These are phyloP conservation scores for Pueraria montana DNA, from an alignment of 306 rosid genomes.

Conservation along the genomic window DNA sequence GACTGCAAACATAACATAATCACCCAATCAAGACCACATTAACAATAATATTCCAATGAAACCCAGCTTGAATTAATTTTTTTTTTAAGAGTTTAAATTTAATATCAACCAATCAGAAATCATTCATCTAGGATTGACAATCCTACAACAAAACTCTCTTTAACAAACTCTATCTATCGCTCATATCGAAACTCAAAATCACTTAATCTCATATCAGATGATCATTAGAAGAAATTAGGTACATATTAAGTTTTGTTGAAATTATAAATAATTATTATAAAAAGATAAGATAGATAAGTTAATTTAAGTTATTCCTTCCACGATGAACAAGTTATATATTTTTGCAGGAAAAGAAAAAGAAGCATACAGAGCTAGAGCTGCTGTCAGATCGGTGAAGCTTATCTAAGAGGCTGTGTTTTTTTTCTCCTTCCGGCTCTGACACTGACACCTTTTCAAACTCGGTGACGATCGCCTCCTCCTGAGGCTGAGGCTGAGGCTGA, in stretches of 20 bases:
- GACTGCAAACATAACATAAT: constrained; percentile 58
- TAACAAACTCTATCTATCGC: too few species aligned
- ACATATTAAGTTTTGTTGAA: too few species aligned
- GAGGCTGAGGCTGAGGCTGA: neutral
- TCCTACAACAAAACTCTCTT: too few species aligned
- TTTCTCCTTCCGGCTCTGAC: constrained; percentile 56
- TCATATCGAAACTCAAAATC: too few species aligned
- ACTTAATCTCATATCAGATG: too few species aligned
- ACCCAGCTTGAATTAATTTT: too few species aligned
- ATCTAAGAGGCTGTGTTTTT: constrained; percentile 56
- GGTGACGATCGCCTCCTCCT: constrained; percentile 48
- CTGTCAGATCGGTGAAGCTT: constrained; percentile 60
- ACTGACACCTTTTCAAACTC: constrained; percentile 59
- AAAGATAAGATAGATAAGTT: neutral
- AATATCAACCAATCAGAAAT: too few species aligned
- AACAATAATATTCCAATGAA: too few species aligned
- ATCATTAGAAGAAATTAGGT: too few species aligned
- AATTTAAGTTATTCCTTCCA: neutral
- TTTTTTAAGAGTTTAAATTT: too few species aligned
- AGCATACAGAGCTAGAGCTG: constrained; percentile 66
- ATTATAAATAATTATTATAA: too few species aligned
- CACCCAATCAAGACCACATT: neutral
- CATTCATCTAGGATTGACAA: too few species aligned
- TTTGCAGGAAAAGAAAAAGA: neutral
- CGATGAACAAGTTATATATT: neutral